Conservation (phyloP, 2,329 filamentous ascomycete genomes). For the Trichoderma sp. region DNA sequence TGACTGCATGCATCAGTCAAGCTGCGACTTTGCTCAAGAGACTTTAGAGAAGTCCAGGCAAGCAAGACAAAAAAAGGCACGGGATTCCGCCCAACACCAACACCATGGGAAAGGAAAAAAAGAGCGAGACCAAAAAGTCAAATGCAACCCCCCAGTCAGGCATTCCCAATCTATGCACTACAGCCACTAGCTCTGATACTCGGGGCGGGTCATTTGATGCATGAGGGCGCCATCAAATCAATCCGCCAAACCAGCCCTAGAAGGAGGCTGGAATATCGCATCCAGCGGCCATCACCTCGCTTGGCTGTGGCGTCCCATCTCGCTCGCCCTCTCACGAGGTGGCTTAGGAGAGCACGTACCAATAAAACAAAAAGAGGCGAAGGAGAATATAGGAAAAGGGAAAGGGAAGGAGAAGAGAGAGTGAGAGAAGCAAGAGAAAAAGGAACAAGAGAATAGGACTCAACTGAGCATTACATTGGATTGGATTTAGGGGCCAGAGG, state of each 20-base stretch:
- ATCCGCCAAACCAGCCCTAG: neutral
- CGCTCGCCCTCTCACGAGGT: neutral
- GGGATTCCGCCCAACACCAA: conserved; percentile 7
- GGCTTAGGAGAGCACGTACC: conserved; percentile 7
- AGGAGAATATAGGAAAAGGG: neutral
- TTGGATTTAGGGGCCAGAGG: neutral
- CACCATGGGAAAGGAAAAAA: neutral
- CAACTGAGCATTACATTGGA: neutral
- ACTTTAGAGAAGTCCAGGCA: neutral
- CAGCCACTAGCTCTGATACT: conserved; percentile 18
- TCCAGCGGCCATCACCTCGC: conserved; percentile 1
- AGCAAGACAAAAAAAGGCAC: neutral
- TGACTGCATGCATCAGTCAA: conserved; percentile 4
- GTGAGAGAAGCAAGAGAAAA: neutral
- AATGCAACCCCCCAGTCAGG: conserved; percentile 4
- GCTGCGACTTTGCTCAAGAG: neutral
- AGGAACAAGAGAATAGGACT: neutral
- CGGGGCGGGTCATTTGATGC: conserved; percentile 18
- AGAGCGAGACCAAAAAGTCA: neutral
- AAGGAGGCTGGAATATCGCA: neutral
- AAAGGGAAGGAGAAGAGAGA: neutral
- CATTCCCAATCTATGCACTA: conserved; percentile 13
- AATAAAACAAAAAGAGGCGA: neutral
- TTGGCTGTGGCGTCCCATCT: conserved; percentile 1
- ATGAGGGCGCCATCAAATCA: conserved; percentile 10